These are phyloP conservation scores for Cytospora piceicola DNA, from an alignment of 2,329 filamentous ascomycete genomes.

Conservation along the genomic window DNA sequence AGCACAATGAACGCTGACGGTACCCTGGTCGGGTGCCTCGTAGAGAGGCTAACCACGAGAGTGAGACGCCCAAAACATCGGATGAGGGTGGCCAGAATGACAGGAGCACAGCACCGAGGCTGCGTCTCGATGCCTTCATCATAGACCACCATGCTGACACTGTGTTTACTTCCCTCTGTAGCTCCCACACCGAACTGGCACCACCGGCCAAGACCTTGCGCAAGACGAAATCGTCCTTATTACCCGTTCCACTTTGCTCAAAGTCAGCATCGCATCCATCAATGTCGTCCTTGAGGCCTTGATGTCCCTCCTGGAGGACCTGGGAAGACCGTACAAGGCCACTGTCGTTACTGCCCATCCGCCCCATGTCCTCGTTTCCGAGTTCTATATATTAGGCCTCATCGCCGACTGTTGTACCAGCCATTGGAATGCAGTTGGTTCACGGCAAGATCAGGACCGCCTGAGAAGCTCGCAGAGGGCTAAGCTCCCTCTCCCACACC, in stretches of 20 bases:
- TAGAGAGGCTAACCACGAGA: constrained; percentile 65
- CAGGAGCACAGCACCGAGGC: not conserved
- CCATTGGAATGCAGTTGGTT: constrained; percentile 54
- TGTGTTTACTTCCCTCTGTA: constrained; percentile 38
- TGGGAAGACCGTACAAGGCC: constrained; percentile 57
- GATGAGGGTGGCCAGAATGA: not conserved
- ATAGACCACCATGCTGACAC: constrained; percentile 21
- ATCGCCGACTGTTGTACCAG: constrained; percentile 67
- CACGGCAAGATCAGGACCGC: constrained; percentile 21
- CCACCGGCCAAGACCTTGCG: constrained; percentile 57
- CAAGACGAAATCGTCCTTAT: constrained; percentile 65
- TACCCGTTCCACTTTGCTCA: constrained; percentile 64
- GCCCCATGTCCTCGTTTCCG: constrained; percentile 64
- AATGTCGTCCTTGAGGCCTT: constrained; percentile 60
- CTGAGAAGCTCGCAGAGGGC: constrained; percentile 32
- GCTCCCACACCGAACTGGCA: constrained; percentile 68
- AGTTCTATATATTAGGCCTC: constrained; percentile 66
- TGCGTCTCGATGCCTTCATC: not conserved
- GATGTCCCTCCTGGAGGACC: constrained; percentile 61
- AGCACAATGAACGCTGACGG: constrained; percentile 61
- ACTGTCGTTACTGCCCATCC: constrained; percentile 54
- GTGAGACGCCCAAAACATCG: constrained; percentile 44
- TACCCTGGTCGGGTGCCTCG: constrained; percentile 63
- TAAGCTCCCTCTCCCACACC: constrained; percentile 40
- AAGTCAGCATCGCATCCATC: constrained; percentile 60